A percentile compares a stretch with the other conserved stretches of the same genome.
These are phyloP conservation scores for Euphorbia peplus DNA, from an alignment of 345 rosid species.

Conservation along the genomic window DNA sequence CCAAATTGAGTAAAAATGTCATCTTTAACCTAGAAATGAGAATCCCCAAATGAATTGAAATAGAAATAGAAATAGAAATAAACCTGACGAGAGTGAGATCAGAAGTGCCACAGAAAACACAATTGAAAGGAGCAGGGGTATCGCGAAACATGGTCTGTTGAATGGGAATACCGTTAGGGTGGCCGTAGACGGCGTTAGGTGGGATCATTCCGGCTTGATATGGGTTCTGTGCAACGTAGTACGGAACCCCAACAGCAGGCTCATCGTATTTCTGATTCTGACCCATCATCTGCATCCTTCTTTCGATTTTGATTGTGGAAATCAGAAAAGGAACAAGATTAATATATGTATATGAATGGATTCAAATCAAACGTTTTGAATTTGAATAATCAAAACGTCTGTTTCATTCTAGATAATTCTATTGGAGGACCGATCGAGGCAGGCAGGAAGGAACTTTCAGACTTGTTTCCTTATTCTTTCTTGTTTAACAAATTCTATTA, in stretches of 20 bases:
- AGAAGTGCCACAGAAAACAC: conserved; percentile 64
- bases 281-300: conserved; percentile 33
- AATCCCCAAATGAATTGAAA: neutral
- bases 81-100: conserved; percentile 80
- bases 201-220: conserved; percentile 72
- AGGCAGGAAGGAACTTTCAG: neutral
- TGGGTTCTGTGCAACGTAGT: conserved; percentile 56
- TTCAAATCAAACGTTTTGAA: neutral
- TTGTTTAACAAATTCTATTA: too few relatives aligned
- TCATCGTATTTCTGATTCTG: conserved; percentile 31
- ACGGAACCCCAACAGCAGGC: conserved; percentile 72
- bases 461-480: neutral
- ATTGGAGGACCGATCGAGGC: neutral
- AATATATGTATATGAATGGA: neutral
- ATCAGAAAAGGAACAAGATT: neutral
- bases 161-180: conserved; percentile 75
- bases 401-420: conserved; percentile 1
- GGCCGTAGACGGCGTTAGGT: conserved; percentile 64
- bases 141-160: conserved; percentile 84
- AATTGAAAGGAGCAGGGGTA: conserved; percentile 93
- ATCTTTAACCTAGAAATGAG: neutral
- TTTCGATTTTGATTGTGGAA: neutral
- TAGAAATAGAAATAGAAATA: neutral
- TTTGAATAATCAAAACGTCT: neutral
- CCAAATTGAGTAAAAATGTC: too few relatives aligned